Percentiles rank a stretch among this genome's conserved stretches.
These are phyloP conservation scores for Fistulifera solaris DNA, from an alignment of 108 stramenopile species.

Conservation along the genomic window DNA sequence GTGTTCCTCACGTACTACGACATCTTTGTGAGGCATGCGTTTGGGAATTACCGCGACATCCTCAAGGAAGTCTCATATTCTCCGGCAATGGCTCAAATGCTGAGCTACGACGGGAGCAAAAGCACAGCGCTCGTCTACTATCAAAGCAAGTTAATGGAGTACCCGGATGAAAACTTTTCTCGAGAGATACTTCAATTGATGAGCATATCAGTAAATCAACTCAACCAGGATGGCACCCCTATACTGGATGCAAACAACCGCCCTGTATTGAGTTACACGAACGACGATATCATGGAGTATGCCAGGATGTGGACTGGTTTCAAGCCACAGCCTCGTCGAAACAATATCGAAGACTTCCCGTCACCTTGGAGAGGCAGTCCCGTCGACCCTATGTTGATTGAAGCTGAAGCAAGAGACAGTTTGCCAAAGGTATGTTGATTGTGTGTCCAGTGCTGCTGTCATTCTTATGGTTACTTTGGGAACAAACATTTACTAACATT, in stretches of 20 bases:
- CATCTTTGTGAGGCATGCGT: constrained; percentile 61
- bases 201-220: constrained; percentile 32
- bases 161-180: constrained; percentile 44
- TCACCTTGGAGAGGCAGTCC: neutral
- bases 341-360: constrained; percentile 26
- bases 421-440: constrained; percentile 4
- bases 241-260: constrained; percentile 20
- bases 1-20: constrained; percentile 47
- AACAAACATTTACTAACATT: too few species aligned
- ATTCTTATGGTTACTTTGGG: too few species aligned
- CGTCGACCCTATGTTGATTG: constrained; percentile 12
- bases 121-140: neutral
- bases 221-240: constrained; percentile 40
- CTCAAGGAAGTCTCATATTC: constrained; percentile 31
- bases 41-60: constrained; percentile 47
- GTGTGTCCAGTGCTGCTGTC: too few species aligned
- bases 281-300: constrained; percentile 29
- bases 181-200: constrained; percentile 61
- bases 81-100: constrained; percentile 34
- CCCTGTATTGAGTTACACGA: constrained; percentile 26
- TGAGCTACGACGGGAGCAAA: constrained; percentile 16
- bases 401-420: neutral
- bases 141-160: neutral
- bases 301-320: constrained; percentile 42
- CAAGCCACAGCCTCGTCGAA: constrained; percentile 7